Base-by-base conservation (phyloP, 768 basidiomycete genomes). In the Amanita jacksonii region DNA sequence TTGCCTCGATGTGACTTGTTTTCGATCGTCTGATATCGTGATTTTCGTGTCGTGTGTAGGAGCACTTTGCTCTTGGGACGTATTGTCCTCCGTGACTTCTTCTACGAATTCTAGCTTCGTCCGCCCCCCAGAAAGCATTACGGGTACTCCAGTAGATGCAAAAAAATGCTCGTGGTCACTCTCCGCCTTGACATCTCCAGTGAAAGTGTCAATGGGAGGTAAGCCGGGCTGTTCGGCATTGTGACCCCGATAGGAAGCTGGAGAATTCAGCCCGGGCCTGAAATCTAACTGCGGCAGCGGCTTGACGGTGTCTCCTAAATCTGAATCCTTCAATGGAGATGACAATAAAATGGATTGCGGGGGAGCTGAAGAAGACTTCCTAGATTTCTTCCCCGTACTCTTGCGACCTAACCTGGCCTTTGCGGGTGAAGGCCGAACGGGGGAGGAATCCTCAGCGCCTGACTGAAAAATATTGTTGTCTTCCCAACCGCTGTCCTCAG, bases 381-480 rank as follows among this genome's bases (percentile, higher is more conserved):
- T 78, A 22, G 75, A 69, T 54, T 73, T 81, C 33, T 68, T 73
- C 4, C 66, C 54, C 47, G 52, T 47, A 55, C 65, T 70, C 49
- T 72, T 64, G 46, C 69, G 56, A 35, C 66, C 54, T 52, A 60
- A 50, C 61, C 70, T 69, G 43, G 66, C 52, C 51, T 68, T 62
- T 47, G 63, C 47, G 35, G 79, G 81, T 4, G 79, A 74, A 27
- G 81, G 77, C 13, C 79, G 80, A 8, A 58, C 61, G 25, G 87
- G 86, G 10, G 85, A 88, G 5, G 85, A 85, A n/a, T 82, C 84
- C 53, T 90, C 87, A 4, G 82, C 81, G n/a, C 85, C 87, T 7
- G 85, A 88, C 56, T 91, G 87, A 58, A 91, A 91, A 22, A 88
- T 77, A 50, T 91, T 90, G 55, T 87, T 88, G 51, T 89, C 87